Percentiles rank a stretch among this genome's conserved stretches.
Evolutionary conservation across 1,284 basidiomycete species (phyloP).

Genomic region (Microbotryomycetes sp.): DNA sequence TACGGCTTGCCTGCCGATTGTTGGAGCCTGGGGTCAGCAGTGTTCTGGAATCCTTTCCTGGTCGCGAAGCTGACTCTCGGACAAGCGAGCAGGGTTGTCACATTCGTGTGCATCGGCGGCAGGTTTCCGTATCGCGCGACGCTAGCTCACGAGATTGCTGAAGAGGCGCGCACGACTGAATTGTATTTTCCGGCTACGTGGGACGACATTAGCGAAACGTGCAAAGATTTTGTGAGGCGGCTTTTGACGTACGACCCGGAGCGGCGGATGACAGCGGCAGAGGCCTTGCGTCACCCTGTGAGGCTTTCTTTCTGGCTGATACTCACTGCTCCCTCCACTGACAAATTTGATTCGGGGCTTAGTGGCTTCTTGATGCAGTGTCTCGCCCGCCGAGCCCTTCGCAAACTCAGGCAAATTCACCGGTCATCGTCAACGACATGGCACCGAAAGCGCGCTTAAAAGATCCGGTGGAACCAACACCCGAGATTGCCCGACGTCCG

Average conservation of each 20-base stretch:
- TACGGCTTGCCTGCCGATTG: slow-evolving; percentile 25
- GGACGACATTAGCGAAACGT: slow-evolving; percentile 28
- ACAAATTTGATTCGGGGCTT: too few relatives aligned
- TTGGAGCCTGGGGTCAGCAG: slow-evolving; percentile 23
- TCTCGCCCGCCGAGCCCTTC: slow-evolving; percentile 15
- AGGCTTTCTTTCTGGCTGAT: background rate
- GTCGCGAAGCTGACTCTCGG: background rate
- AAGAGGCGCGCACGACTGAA: slow-evolving; percentile 23
- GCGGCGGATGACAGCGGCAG: slow-evolving; percentile 21
- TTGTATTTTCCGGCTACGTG: slow-evolving; percentile 33
- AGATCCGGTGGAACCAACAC: background rate
- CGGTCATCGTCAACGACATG: background rate
- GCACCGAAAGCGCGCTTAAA: background rate
- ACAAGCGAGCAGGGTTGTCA: slow-evolving; percentile 2
- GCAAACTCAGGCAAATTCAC: background rate
- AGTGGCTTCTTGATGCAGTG: slow-evolving; percentile 19
- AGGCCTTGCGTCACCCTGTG: slow-evolving; percentile 32
- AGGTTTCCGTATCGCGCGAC: slow-evolving; percentile 29
- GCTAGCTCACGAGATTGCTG: slow-evolving; percentile 16
- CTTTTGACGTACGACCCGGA: slow-evolving; percentile 27
- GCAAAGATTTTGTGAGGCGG: slow-evolving; percentile 32
- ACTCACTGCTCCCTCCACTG: background rate
- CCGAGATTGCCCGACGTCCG: background rate
- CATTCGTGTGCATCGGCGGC: slow-evolving; percentile 17
- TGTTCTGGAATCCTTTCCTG: background rate